Base-by-base conservation (phyloP, 2,329 filamentous ascomycete genomes). In the Raffaelea albimanens region DNA sequence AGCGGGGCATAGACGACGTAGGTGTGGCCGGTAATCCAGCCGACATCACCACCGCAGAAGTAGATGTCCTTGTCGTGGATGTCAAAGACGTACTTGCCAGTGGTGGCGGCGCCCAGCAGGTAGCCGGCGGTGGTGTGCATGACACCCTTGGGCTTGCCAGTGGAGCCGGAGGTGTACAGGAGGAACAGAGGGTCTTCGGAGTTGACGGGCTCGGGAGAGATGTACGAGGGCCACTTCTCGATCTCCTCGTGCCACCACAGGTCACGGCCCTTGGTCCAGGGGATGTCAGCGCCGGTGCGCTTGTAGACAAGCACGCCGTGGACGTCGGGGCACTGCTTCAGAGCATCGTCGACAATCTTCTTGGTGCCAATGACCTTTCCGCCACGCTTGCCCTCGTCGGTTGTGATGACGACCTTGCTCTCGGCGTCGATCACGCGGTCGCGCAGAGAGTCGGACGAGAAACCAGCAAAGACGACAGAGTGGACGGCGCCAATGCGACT, bases 191-290 rank as follows among this genome's bases (percentile, higher is more conserved):
- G 93, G 62, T 98, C 93, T 67, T 98, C 93, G 1, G 93, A 86
- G 73, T 79, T 87, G 78, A 98, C 85, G 55, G 81, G 69, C 73
- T 94, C 90, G 11, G 91, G 90, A 25, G 91, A 74, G 61, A 94
- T 83, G 75, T 97, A 97, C 59, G 81, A 76, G 54, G 93, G 93
- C 80, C 88, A 97, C 73, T 96, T 97, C 65, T 94, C 87, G 47
- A 91, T 83, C 76, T 97, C 91, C 72, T 97, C 93, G 67, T 97
- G 89, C 93, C 93, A 98, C 93, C 93, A 98, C 62, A 80, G 76
- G 67, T 98, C 93, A 60, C 93, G 83, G 55, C 88, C 89, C 56
- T 80, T 69, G 45, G 88, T 95, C 86, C 85, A 91, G 54, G 91
- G 90, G 19, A 97, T 83, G 46, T 96, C 89, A 43, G 89, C 83